Percentiles rank a stretch among this genome's conserved stretches.
Evolutionary conservation across 1,284 basidiomycete genomes (phyloP).

Genomic region (Fomitopsis schrenkii): DNA sequence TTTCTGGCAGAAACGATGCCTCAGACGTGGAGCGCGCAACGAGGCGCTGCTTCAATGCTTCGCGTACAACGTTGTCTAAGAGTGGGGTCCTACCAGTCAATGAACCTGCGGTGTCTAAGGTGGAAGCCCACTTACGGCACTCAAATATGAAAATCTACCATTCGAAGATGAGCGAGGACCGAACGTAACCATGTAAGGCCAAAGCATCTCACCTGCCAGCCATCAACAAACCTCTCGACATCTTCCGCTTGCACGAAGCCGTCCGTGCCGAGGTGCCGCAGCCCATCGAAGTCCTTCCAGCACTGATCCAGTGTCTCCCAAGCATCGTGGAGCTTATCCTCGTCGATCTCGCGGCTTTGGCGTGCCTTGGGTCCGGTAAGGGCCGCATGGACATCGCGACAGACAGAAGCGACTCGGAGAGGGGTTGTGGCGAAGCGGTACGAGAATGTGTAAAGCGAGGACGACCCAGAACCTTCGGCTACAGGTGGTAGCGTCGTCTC

Average conservation of each 20-base stretch:
- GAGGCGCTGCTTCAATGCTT: slow-evolving; percentile 55
- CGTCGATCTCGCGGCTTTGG: slow-evolving; percentile 55
- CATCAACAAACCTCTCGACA: slow-evolving; percentile 58
- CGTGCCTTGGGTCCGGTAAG: slow-evolving; percentile 73
- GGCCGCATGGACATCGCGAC: slow-evolving; percentile 69
- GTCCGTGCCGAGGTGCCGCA: slow-evolving; percentile 40
- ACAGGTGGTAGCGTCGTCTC: slow-evolving; percentile 54
- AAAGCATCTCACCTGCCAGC: slow-evolving; percentile 56
- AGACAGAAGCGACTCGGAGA: slow-evolving; percentile 66
- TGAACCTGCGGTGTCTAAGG: slow-evolving; percentile 1
- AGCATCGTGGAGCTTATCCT: slow-evolving; percentile 58
- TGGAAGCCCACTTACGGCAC: slow-evolving; percentile 51
- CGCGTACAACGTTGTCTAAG: slow-evolving; percentile 62
- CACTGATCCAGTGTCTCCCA: slow-evolving; percentile 79
- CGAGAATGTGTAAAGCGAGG: slow-evolving; percentile 33
- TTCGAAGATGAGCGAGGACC: slow-evolving; percentile 9
- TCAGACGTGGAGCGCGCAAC: slow-evolving; percentile 23
- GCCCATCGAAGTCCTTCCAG: slow-evolving; percentile 76
- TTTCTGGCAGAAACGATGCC: slow-evolving; percentile 17
- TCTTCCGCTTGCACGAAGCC: slow-evolving; percentile 51
- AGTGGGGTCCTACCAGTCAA: slow-evolving; percentile 10
- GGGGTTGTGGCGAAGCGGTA: slow-evolving; percentile 54
- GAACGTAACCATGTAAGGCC: slow-evolving; percentile 2
- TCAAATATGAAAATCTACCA: slow-evolving; percentile 71
- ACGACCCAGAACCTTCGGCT: slow-evolving; percentile 25